Evolutionary conservation across 2,329 filamentous ascomycete genomes (phyloP), one percentile per base, ranked within the genome.

Genomic region (Stagonosporopsis tanaceti): DNA sequence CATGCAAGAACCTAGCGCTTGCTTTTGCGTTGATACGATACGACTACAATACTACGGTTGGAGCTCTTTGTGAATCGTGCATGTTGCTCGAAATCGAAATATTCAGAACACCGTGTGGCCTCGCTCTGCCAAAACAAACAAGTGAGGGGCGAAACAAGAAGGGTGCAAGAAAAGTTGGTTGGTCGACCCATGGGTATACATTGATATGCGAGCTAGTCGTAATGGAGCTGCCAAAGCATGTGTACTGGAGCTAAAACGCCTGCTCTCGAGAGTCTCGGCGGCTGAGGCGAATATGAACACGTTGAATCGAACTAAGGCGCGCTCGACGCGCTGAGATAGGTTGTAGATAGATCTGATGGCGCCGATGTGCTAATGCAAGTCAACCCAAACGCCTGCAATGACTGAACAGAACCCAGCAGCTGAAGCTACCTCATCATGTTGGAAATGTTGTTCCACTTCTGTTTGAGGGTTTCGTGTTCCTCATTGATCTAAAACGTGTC

Each of bases 371-470:
- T 66, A 44, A 59, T 60, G 57, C 60, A 62, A 62, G 61, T 64
- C 53, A 64, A 64, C 39, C 62, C 48, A 63, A 66, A 66, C 63
- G 62, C 65, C 62, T 56, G 44, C 48, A 50, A 57, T 60, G 58
- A 63, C 47, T 40, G 50, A 53, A 44, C 57, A 46, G 44, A 47
- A 51, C 48, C 50, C 57, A 61, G 51, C 55, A 47, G 48, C 41
- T 34, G 48, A 53, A 48, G 48, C 64, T 72, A 71, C 64, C 72
- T 77, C 73, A 82, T 76, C 76, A 82, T 72, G 40, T 77, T 72
- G 53, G 78, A 77, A 25, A 83, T 73, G 65, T 73, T 80, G 57
- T 77, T 75, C 77, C 79, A 80, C 64, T 80, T 81, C 69, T 82
- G 79, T 69, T 80, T 80, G 53, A 82, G 71, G 7, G 70, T 70